These are phyloP conservation scores for Vitis hybrid DNA, from an alignment of 177 flowering plant species.

Conservation along the genomic window DNA sequence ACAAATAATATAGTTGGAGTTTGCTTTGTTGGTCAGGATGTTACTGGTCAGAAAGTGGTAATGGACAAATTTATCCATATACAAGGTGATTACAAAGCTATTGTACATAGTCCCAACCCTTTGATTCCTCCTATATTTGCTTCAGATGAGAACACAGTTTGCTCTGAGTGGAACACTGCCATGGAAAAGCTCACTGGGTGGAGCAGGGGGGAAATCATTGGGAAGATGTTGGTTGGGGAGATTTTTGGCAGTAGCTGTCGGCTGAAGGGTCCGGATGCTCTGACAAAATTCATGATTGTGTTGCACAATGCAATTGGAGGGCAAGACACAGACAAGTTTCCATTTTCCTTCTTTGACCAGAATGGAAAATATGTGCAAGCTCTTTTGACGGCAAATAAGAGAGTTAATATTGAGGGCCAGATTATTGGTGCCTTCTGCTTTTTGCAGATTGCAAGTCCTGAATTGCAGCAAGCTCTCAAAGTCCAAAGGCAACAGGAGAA, in stretches of 20 bases:
- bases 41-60: constrained; percentile 66
- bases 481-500: constrained; percentile 62
- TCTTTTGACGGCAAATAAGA: constrained; percentile 72
- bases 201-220: constrained; percentile 51
- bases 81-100: constrained; percentile 78
- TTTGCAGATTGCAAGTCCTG: constrained; percentile 72
- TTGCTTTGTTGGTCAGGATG: constrained; percentile 79
- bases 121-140: constrained; percentile 81
- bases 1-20: constrained; percentile 63
- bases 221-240: constrained; percentile 72
- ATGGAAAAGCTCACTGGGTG: constrained; percentile 83
- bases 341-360: constrained; percentile 57
- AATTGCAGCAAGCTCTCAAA: constrained; percentile 54
- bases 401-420: constrained; percentile 56
- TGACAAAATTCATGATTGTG: constrained; percentile 76
- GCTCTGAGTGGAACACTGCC: constrained; percentile 83
- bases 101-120: constrained; percentile 73
- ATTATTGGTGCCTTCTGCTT: constrained; percentile 72
- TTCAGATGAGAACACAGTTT: constrained; percentile 68
- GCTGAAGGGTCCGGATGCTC: constrained; percentile 63
- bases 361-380: constrained; percentile 65
- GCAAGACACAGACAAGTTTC: constrained; percentile 56
- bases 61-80: constrained; percentile 74
- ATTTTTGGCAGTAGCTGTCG: constrained; percentile 71
- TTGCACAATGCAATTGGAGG: constrained; percentile 75